These are phyloP conservation scores for Polytrichum formosum DNA, from an alignment of 225 moss, liverwort and hornwort species.

Conservation along the genomic window DNA sequence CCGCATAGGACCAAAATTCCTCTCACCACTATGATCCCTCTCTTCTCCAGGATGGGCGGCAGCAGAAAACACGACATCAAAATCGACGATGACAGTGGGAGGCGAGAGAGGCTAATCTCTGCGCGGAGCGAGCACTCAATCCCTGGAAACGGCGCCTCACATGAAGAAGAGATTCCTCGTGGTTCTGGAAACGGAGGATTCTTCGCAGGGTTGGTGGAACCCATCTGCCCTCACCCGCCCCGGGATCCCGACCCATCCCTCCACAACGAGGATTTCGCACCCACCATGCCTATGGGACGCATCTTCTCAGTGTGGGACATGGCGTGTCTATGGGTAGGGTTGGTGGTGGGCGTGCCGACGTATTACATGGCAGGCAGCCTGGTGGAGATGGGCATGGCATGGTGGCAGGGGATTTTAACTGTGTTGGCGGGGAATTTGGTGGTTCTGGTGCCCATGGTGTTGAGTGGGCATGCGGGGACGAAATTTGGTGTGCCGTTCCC, in stretches of 20 bases:
- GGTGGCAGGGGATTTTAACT: conserved; percentile 89
- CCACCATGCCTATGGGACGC: conserved; percentile 42
- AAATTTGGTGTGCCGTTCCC: conserved; percentile 90
- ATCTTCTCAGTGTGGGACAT: conserved; percentile 60
- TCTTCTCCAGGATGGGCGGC: not conserved
- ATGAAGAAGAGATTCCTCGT: not conserved
- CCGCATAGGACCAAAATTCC: not conserved
- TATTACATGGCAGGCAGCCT: conserved; percentile 98
- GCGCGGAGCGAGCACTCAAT: conserved; percentile 1
- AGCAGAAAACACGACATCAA: no score
- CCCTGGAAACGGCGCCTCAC: not conserved
- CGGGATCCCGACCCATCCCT: conserved; percentile 54
- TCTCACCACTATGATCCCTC: conserved; percentile 1
- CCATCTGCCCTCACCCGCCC: conserved; percentile 50
- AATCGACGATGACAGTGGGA: not conserved
- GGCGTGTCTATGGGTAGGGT: conserved; percentile 82
- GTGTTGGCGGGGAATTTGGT: conserved; percentile 73
- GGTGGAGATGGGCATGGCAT: conserved; percentile 96
- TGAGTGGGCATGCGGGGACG: conserved; percentile 79
- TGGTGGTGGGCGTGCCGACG: conserved; percentile 92
- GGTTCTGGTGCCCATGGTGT: conserved; percentile 80
- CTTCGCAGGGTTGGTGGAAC: conserved; percentile 63
- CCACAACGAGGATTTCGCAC: conserved; percentile 69
- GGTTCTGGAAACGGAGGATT: conserved; percentile 1
- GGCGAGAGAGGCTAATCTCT: conserved; percentile 6